phyloP scores from a whole-genome alignment of 1,284 basidiomycete genomes.

The Somion occarium region DNA sequence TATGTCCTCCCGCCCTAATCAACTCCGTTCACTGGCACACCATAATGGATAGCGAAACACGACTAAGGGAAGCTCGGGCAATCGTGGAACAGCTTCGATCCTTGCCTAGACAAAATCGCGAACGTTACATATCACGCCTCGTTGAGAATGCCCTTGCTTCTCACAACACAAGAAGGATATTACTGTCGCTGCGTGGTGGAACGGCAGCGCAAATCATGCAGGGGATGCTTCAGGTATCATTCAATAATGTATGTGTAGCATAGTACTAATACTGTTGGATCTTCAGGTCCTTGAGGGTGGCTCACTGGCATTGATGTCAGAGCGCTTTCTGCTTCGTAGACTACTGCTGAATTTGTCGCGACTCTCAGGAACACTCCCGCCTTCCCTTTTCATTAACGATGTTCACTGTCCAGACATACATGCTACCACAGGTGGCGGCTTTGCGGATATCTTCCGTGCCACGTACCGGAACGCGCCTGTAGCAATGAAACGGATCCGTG shows the following conservation, averaged over 20 bases:
- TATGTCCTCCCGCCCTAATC: no score
- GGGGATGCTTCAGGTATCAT: neutral
- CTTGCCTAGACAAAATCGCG: no score
- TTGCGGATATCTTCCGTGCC: slow-evolving; percentile 6
- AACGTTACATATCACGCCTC: neutral
- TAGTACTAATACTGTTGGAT: neutral
- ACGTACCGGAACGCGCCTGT: neutral
- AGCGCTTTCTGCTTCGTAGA: neutral
- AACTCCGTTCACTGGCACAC: no score
- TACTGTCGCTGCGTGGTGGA: neutral
- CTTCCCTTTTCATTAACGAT: neutral
- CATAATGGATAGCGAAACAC: no score
- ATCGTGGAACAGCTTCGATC: no score
- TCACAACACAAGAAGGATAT: neutral
- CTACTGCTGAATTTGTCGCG: neutral
- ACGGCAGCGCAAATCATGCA: neutral
- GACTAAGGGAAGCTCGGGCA: no score
- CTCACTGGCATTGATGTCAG: neutral
- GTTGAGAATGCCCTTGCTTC: neutral
- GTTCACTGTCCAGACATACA: neutral
- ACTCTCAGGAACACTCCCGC: neutral
- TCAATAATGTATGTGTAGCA: neutral
- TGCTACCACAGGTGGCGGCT: neutral
- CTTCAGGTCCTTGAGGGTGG: neutral
- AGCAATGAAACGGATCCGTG: slow-evolving; percentile 4